phyloP scores from a whole-genome alignment of 2,329 filamentous ascomycete species.

The Fusarium virguliforme region DNA sequence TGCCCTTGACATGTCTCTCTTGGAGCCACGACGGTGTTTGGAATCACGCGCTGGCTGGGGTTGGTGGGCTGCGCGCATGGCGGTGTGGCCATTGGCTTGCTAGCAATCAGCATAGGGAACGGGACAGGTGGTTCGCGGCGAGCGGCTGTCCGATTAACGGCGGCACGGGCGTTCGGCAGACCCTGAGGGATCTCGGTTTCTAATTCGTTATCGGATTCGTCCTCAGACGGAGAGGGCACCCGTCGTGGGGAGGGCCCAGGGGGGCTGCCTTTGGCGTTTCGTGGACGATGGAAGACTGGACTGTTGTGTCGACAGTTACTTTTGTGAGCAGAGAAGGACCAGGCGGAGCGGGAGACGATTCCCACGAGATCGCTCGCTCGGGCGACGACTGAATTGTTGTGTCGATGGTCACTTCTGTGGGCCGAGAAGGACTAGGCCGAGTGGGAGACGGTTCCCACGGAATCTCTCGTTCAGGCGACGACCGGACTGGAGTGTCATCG shows the following conservation, averaged over 20 bases:
- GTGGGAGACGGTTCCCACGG: slow-evolving; percentile 48
- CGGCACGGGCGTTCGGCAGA: slow-evolving; percentile 31
- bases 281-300: slow-evolving; percentile 44
- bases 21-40: slow-evolving; percentile 34
- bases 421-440: not conserved
- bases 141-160: slow-evolving; percentile 50
- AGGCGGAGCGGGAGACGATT: slow-evolving; percentile 32
- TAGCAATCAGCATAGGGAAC: slow-evolving; percentile 34
- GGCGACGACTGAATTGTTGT: slow-evolving; percentile 31
- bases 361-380: slow-evolving; percentile 43
- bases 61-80: slow-evolving; percentile 55
- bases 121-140: slow-evolving; percentile 35
- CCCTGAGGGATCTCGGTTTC: slow-evolving; percentile 57
- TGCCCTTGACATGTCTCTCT: slow-evolving; percentile 7
- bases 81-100: slow-evolving; percentile 48
- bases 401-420: not conserved
- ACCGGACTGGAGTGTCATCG: not conserved
- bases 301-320: slow-evolving; percentile 7
- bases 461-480: slow-evolving; percentile 29
- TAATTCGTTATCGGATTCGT: slow-evolving; percentile 56
- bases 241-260: slow-evolving; percentile 25
- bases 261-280: slow-evolving; percentile 48
- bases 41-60: slow-evolving; percentile 42
- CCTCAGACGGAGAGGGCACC: slow-evolving; percentile 35
- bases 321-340: not conserved